These are phyloP conservation scores for Neofusicoccum ribis DNA, from an alignment of 2,329 filamentous ascomycete genomes.

Conservation along the genomic window DNA sequence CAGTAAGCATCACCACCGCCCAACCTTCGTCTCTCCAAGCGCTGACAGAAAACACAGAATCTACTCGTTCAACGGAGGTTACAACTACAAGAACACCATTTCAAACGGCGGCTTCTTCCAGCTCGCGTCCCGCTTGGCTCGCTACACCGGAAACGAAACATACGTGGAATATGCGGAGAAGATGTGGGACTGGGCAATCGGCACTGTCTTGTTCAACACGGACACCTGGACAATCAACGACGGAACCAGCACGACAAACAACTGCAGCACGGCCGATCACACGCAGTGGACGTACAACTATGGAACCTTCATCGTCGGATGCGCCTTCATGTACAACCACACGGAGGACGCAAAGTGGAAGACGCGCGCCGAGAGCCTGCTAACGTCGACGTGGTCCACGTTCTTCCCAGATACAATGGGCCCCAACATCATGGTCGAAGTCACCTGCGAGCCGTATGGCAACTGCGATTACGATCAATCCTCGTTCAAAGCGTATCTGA, in stretches of 20 bases:
- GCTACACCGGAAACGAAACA: constrained; percentile 46
- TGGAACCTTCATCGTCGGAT: constrained; percentile 66
- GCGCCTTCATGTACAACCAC: constrained; percentile 63
- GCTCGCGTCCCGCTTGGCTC: constrained; percentile 43
- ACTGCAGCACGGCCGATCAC: constrained; percentile 57
- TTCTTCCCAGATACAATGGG: constrained; percentile 60
- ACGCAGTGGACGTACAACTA: constrained; percentile 66
- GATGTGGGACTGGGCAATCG: constrained; percentile 37
- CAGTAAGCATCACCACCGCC: constrained; percentile 8
- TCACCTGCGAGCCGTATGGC: constrained; percentile 61
- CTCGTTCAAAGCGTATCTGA: constrained; percentile 70
- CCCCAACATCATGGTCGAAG: constrained; percentile 64
- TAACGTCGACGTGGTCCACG: constrained; percentile 43
- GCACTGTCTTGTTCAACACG: constrained; percentile 58
- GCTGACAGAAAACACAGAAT: constrained; percentile 22
- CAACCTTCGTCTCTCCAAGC: background rate
- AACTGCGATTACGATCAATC: constrained; percentile 71
- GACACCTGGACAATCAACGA: constrained; percentile 55
- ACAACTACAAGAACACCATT: constrained; percentile 54
- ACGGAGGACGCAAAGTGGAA: constrained; percentile 57
- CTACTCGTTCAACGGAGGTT: constrained; percentile 52
- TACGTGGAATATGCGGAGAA: constrained; percentile 64
- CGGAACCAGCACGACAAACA: constrained; percentile 39
- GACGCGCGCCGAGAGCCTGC: constrained; percentile 53
- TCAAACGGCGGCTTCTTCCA: constrained; percentile 56